Conservation (phyloP, 345 rosid species). For the Hibiscus trionum region DNA sequence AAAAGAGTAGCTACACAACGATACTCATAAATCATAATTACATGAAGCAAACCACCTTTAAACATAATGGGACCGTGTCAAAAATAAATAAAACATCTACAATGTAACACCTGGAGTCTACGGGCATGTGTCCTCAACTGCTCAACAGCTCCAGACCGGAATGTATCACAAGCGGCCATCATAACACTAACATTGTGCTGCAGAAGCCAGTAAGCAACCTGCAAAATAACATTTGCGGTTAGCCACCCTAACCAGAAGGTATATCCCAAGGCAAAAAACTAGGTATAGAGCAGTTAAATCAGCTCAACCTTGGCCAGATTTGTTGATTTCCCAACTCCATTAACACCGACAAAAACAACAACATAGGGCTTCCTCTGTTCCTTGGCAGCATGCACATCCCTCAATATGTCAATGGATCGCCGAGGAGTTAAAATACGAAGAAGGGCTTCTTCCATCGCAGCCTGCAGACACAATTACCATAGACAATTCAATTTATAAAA, state of each 20-base stretch:
- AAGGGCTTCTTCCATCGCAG: constrained; percentile 84
- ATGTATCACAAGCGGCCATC: constrained; percentile 99
- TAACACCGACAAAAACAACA: constrained; percentile 95
- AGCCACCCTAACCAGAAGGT: background rate
- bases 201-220: constrained; percentile 80
- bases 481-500: background rate
- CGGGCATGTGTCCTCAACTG: constrained; percentile 97
- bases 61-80: background rate
- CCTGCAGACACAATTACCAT: background rate
- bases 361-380: constrained; percentile 67
- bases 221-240: background rate
- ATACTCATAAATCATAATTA: background rate
- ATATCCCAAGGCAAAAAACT: background rate
- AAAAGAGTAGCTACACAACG: background rate
- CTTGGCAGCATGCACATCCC: constrained; percentile 90
- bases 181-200: constrained; percentile 86
- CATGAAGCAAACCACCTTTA: background rate
- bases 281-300: background rate
- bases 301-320: constrained; percentile 67
- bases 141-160: constrained; percentile 98
- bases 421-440: constrained; percentile 94
- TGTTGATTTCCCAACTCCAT: constrained; percentile 98
- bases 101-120: constrained; percentile 47
- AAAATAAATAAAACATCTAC: background rate
- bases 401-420: constrained; percentile 89